Conservation (phyloP, 179 eudicot genomes). For the Beta lomatogona region DNA sequence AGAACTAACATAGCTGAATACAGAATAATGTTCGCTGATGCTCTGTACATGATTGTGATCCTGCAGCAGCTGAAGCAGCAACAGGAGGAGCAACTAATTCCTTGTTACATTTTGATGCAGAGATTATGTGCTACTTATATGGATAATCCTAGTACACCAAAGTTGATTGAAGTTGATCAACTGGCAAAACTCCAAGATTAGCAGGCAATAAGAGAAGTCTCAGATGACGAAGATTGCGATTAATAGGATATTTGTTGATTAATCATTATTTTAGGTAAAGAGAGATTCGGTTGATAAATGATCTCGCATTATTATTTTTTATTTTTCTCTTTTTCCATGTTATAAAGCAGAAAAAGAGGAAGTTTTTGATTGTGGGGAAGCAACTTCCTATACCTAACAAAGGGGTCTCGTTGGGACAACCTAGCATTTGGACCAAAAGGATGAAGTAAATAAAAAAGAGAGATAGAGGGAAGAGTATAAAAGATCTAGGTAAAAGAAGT, state of each 20-base stretch:
- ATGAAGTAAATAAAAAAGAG: conserved; percentile 38
- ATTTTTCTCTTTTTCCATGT: not conserved
- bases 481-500: conserved; percentile 20
- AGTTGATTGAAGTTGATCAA: conserved; percentile 22
- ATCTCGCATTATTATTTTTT: conserved; percentile 1
- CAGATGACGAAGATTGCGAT: conserved; percentile 10
- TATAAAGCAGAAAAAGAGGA: conserved; percentile 15
- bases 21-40: not conserved
- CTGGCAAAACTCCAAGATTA: not conserved
- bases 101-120: conserved; percentile 37
- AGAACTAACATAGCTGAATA: not conserved
- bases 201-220: conserved; percentile 37
- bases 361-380: conserved; percentile 33
- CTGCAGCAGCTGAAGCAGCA: conserved; percentile 14
- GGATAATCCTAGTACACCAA: conserved; percentile 31
- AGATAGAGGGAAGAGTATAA: too few relatives aligned
- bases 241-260: not conserved
- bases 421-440: conserved; percentile 36
- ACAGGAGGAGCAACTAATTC: conserved; percentile 24
- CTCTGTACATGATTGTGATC: not conserved
- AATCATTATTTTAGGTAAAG: conserved; percentile 20
- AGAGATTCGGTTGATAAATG: conserved; percentile 22
- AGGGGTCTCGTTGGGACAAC: conserved; percentile 35
- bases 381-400: conserved; percentile 29
- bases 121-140: conserved; percentile 23